Conservation (phyloP, 306 rosid genomes). For the Lathyrus tuberosus region DNA sequence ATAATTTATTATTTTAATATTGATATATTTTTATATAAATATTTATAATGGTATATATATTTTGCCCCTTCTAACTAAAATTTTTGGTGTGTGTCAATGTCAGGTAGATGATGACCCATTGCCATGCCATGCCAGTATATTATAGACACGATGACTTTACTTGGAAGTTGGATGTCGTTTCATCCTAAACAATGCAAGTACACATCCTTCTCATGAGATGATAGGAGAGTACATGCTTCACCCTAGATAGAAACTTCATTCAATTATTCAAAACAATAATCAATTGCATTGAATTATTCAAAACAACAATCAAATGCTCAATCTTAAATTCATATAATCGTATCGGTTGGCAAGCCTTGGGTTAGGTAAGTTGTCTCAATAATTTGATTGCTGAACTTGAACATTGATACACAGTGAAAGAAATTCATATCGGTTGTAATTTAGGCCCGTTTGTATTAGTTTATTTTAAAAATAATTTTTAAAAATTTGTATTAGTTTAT, state of each 20-base stretch:
- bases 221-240: slow-evolving; percentile 7
- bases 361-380: background rate
- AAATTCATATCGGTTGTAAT: background rate
- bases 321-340: background rate
- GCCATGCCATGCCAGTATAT: slow-evolving; percentile 1
- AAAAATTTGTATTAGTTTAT: too few species aligned
- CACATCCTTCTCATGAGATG: slow-evolving; percentile 12
- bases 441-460: too few species aligned
- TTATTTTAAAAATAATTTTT: too few species aligned
- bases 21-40: too few species aligned
- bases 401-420: background rate
- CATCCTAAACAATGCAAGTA: background rate
- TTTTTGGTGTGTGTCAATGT: background rate
- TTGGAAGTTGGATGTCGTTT: slow-evolving; percentile 2
- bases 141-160: slow-evolving; percentile 9
- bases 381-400: background rate
- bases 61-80: too few species aligned
- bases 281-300: background rate
- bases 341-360: slow-evolving; percentile 5
- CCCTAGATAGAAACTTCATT: slow-evolving; percentile 19
- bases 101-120: slow-evolving; percentile 1
- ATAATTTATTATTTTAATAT: too few species aligned
- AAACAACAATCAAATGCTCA: slow-evolving; percentile 24
- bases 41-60: too few species aligned
- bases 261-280: slow-evolving; percentile 18